Evolutionary conservation across 2,329 filamentous ascomycete species (phyloP).

Genomic region (Fusarium liriodendri): DNA sequence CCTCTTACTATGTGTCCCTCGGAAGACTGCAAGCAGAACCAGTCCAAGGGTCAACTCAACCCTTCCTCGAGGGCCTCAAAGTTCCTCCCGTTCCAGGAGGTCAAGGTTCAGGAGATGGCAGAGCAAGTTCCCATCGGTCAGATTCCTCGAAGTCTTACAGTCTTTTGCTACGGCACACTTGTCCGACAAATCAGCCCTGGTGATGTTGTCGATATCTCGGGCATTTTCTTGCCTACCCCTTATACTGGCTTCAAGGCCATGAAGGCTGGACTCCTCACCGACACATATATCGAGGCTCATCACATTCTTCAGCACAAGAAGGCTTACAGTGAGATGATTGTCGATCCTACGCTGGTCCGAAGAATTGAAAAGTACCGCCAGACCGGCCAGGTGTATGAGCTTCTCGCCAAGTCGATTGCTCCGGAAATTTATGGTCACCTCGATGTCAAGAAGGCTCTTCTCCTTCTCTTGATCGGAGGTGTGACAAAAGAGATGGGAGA

Average conservation of each 20-base stretch:
- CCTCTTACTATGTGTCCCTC: constrained; percentile 90
- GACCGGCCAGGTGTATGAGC: constrained; percentile 94
- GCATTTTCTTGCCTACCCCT: constrained; percentile 95
- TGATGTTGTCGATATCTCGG: constrained; percentile 92
- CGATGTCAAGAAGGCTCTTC: constrained; percentile 96
- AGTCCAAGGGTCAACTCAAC: constrained; percentile 92
- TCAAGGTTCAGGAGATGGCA: constrained; percentile 99
- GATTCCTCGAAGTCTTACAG: constrained; percentile 90
- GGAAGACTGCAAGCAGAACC: constrained; percentile 88
- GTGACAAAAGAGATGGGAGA: constrained; percentile 97
- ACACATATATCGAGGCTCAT: constrained; percentile 97
- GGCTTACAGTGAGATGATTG: constrained; percentile 90
- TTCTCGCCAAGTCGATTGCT: constrained; percentile 93
- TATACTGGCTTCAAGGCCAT: constrained; percentile 99
- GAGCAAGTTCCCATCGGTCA: constrained; percentile 98
- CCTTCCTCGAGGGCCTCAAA: constrained; percentile 96
- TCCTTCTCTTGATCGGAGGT: constrained; percentile 95
- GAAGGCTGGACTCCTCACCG: constrained; percentile 92
- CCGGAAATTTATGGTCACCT: constrained; percentile 97
- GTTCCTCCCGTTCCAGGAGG: constrained; percentile 96
- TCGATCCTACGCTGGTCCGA: constrained; percentile 82
- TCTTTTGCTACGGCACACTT: constrained; percentile 88
- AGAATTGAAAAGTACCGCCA: constrained; percentile 88
- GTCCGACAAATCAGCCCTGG: constrained; percentile 91
- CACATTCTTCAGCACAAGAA: constrained; percentile 97